Evolutionary conservation across 805 yeast species (phyloP).

Genomic region (Wickerhamomyces pijperi): DNA sequence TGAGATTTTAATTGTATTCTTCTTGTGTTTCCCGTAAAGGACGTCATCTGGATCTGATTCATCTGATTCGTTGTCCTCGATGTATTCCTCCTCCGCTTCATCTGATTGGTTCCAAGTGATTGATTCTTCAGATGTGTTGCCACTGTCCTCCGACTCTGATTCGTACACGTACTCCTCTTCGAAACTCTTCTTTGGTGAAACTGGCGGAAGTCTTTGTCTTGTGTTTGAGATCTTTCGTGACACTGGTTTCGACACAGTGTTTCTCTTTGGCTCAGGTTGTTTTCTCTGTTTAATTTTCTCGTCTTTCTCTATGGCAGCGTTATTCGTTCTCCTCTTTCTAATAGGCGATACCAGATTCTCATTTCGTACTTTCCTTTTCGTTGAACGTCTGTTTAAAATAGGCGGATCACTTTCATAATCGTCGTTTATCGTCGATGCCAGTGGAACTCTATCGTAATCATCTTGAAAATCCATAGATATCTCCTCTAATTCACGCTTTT

Average conservation of each 20-base stretch:
- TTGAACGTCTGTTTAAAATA: too few relatives aligned
- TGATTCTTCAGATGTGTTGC: conserved; percentile 3
- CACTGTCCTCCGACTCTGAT: conserved; percentile 1
- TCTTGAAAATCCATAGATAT: not conserved
- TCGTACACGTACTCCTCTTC: not conserved
- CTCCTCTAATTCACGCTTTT: not conserved
- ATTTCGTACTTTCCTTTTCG: too few relatives aligned
- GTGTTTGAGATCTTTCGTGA: not conserved
- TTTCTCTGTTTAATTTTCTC: too few relatives aligned
- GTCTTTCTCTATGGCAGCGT: too few relatives aligned
- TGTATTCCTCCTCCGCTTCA: not conserved
- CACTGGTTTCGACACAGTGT: too few relatives aligned
- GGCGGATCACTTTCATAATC: too few relatives aligned
- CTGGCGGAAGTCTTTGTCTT: too few relatives aligned
- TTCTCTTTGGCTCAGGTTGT: too few relatives aligned
- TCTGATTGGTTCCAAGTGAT: conserved; percentile 3
- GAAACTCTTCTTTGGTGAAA: not conserved
- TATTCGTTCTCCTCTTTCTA: too few relatives aligned
- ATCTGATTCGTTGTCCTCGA: conserved; percentile 1
- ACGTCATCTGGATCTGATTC: conserved; percentile 2
- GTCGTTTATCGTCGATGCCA: too few relatives aligned
- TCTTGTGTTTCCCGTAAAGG: not conserved
- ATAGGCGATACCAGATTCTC: too few relatives aligned
- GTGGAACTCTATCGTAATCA: not conserved
- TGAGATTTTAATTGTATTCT: conserved; percentile 14